A percentile compares a stretch with the other conserved stretches of the same genome.
Conservation (phyloP, 164 flowering plant species). For the Stephania japonica region DNA sequence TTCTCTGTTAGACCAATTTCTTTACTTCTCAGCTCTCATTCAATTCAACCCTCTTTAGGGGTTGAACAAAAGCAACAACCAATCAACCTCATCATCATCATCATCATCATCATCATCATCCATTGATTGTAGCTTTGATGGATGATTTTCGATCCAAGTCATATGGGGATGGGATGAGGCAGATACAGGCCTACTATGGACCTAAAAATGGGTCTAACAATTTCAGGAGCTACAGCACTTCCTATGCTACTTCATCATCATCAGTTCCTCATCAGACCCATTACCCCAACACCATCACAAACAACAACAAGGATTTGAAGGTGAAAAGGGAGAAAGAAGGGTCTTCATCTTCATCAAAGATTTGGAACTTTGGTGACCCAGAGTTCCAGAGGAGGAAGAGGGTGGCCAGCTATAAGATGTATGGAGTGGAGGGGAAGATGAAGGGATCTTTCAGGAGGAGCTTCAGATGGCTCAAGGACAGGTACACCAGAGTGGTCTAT, state of each 20-base stretch:
- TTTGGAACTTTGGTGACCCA: constrained; percentile 38
- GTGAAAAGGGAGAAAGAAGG: constrained; percentile 27
- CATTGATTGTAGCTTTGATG: constrained; percentile 18
- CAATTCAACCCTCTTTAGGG: neutral
- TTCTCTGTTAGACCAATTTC: too few relatives aligned
- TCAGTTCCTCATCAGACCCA: constrained; percentile 13
- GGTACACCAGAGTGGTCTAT: constrained; percentile 48
- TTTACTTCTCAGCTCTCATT: neutral
- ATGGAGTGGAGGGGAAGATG: constrained; percentile 36
- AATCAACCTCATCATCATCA: neutral
- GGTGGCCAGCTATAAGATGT: constrained; percentile 38
- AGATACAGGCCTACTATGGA: constrained; percentile 35
- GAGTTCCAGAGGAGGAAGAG: constrained; percentile 49
- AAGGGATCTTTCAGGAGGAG: constrained; percentile 37
- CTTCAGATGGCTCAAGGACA: constrained; percentile 60
- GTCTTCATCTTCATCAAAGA: constrained; percentile 19
- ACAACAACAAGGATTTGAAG: constrained; percentile 30
- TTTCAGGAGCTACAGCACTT: constrained; percentile 55
- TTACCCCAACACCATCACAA: constrained; percentile 7
- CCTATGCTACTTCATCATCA: constrained; percentile 21
- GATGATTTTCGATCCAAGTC: constrained; percentile 56
- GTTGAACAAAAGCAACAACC: neutral
- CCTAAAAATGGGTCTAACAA: constrained; percentile 36
- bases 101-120: too few relatives aligned
- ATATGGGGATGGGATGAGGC: constrained; percentile 37